Percentiles rank a stretch among this genome's conserved stretches.
phyloP scores from a whole-genome alignment of 768 basidiomycete genomes.

The Scleroderma citrinum region DNA sequence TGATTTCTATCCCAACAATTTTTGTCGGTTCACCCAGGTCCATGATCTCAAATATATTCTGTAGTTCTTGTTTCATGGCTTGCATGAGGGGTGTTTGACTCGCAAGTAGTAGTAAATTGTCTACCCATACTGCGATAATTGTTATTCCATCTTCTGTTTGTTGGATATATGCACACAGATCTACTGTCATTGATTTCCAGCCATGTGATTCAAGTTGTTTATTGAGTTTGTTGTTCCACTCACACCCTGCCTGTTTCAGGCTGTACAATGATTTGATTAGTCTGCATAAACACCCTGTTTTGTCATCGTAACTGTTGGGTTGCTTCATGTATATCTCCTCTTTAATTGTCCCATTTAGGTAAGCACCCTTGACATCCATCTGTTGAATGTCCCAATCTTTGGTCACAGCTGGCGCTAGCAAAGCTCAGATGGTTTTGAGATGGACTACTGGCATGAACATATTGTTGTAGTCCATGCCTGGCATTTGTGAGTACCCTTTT shows the following conservation, averaged over 20 bases:
- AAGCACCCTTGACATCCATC: constrained; percentile 26
- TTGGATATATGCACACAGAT: constrained; percentile 13
- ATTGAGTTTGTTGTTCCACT: constrained; percentile 28
- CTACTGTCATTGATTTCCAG: constrained; percentile 10
- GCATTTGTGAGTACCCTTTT: constrained; percentile 33
- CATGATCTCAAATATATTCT: constrained; percentile 12
- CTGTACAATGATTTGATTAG: constrained; percentile 23
- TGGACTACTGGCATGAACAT: constrained; percentile 27
- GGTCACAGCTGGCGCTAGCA: constrained; percentile 16
- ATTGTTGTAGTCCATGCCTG: constrained; percentile 32
- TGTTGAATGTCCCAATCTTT: constrained; percentile 23
- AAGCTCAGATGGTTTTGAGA: constrained; percentile 14
- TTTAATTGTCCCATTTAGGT: constrained; percentile 24
- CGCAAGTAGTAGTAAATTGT: constrained; percentile 20
- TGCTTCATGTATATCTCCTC: constrained; percentile 31
- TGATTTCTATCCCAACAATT: constrained; percentile 3
- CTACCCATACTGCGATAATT: constrained; percentile 26
- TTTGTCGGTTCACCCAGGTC: constrained; percentile 18
- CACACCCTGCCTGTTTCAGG: constrained; percentile 22
- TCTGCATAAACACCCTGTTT: constrained; percentile 9
- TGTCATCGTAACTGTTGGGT: constrained; percentile 18
- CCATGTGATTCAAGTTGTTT: constrained; percentile 11
- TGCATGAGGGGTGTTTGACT: constrained; percentile 3
- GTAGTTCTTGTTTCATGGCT: constrained; percentile 6
- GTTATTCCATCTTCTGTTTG: not conserved